Evolutionary conservation across 1,139 yeast species (phyloP), one percentile per base, ranked within the genome.

Genomic region (Geotrichum candidum): DNA sequence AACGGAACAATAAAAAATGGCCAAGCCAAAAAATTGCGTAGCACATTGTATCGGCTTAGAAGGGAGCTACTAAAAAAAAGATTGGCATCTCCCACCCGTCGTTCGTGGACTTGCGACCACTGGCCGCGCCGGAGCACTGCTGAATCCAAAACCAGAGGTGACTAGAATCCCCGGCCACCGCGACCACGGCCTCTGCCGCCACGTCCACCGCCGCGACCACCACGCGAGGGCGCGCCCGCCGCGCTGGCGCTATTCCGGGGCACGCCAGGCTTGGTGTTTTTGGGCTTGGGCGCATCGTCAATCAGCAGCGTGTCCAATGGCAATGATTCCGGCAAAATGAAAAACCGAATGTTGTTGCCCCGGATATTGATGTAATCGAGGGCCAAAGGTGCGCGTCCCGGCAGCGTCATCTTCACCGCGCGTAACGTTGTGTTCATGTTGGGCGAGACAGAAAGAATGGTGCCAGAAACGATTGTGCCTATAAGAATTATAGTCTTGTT

Each of bases 401-500:
- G 85, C 64, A 84, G 82, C 35, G 88, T 84, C 84, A 87, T 84
- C 71, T 87, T 89, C 62, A 90, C 95, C 67, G 88, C 89, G 68
- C 89, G 87, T 67, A 94, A 76, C 5, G 92, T 85, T 54, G 95
- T 85, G 76, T 94, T 94, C 99, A 94, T 94, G 68, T 89, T 84
- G 45, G 97, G 97, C 4, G 96, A 82, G 53, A 96, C 96, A 6
- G 92, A 84, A 54, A 89, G 83, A 52, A 94, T 76, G 0, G 88
- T 83, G 0, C 92, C 92, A 65, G 86, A 79, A 2, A 87, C 80
- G 10, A 85, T 78, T 0, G 91, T 84, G 15, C 76, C 76, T 73
- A 57, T 2, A 22, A 15, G 23, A 48, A 41, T 13, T 4, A 46
- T 51, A 35, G 29, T 15, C 29, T 10, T 15, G 27, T 23, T 15